Conservation (phyloP, 164 flowering plant genomes). For the Stephania yunnanensis region DNA sequence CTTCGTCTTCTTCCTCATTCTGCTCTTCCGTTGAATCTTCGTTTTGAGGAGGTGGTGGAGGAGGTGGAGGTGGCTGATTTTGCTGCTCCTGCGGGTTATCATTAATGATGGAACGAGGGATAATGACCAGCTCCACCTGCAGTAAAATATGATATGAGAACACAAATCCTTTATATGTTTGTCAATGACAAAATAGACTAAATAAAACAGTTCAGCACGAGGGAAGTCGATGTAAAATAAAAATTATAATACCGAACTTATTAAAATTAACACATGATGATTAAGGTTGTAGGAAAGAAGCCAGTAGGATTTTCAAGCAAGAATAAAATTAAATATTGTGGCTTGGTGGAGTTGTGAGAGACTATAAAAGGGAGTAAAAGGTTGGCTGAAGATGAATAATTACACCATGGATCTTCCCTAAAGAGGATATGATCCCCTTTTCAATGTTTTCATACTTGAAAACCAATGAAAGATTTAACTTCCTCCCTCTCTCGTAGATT, state of each 20-base stretch:
- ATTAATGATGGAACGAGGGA: conserved; percentile 76
- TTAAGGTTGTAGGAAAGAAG: neutral
- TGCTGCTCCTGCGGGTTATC: conserved; percentile 86
- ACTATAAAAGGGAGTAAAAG: no score
- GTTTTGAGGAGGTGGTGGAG: conserved; percentile 92
- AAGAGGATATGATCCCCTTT: no score
- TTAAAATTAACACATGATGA: neutral
- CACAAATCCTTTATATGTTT: neutral
- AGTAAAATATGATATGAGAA: conserved; percentile 3
- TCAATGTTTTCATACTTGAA: no score
- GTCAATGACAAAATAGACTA: neutral
- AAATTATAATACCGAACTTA: no score
- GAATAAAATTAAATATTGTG: neutral
- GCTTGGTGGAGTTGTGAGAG: neutral
- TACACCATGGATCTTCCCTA: no score
- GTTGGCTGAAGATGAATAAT: no score
- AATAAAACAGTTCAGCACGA: neutral
- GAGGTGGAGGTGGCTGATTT: conserved; percentile 90
- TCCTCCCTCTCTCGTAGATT: no score
- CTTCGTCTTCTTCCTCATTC: conserved; percentile 64
- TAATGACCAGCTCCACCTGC: conserved; percentile 93
- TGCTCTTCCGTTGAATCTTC: conserved; percentile 79
- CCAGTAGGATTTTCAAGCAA: neutral
- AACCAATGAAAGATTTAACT: no score
- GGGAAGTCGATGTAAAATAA: neutral